These are phyloP conservation scores for Russula brevipes DNA, from an alignment of 768 basidiomycete genomes.

Conservation along the genomic window DNA sequence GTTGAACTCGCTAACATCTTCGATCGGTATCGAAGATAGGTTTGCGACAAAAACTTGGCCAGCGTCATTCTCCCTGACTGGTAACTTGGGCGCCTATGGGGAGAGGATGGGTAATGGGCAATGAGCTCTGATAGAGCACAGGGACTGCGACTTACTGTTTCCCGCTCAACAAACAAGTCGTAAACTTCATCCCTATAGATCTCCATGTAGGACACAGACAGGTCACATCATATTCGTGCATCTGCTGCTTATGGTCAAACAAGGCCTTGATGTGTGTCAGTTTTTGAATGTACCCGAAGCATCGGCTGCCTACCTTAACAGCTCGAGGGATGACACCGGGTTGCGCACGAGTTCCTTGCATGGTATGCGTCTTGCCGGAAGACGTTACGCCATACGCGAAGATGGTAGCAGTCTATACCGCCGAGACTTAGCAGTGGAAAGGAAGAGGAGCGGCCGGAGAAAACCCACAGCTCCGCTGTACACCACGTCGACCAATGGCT, in stretches of 20 bases:
- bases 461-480: conserved; percentile 66
- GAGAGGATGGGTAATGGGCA: neutral
- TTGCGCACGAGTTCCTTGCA: conserved; percentile 70
- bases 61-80: conserved; percentile 47
- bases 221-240: conserved; percentile 38
- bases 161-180: conserved; percentile 72
- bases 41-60: conserved; percentile 55
- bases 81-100: conserved; percentile 46
- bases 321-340: conserved; percentile 86
- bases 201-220: conserved; percentile 75
- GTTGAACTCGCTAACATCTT: conserved; percentile 45
- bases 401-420: conserved; percentile 67
- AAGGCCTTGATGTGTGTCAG: conserved; percentile 12
- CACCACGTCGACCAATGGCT: conserved; percentile 72
- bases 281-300: neutral
- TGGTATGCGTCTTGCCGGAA: conserved; percentile 88
- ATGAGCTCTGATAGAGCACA: neutral
- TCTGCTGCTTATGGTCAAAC: conserved; percentile 22
- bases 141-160: conserved; percentile 44
- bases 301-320: conserved; percentile 50
- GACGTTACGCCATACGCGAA: conserved; percentile 91
- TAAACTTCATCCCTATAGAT: conserved; percentile 91
- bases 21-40: conserved; percentile 37
- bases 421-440: neutral
- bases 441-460: neutral